Base-by-base conservation (phyloP, 345 rosid genomes). In the Populus tremula region DNA sequence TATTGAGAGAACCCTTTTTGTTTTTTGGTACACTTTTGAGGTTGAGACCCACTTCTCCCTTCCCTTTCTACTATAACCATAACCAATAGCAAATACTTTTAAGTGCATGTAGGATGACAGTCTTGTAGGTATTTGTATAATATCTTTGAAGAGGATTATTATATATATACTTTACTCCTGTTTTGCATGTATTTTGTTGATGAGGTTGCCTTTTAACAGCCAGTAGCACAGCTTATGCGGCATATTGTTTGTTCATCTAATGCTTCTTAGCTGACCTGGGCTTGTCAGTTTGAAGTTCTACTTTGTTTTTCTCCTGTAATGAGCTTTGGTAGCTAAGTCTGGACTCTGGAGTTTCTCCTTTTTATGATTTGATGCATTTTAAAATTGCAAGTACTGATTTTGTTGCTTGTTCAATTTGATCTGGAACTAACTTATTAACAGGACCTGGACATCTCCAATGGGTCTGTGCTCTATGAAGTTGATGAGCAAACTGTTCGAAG, bases 401-500 rank as follows among this genome's bases (percentile, higher is more conserved):
- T 50, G 53, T 76, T 39, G 54, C 72, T 29, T 68, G 63, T 23
- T 31, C 35, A 68, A 43, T 43, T 69, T 73, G 50, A 68, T 43
- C 20, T 27, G 62, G 31, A 39, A 11, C 56, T 54, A 54, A 65
- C 38, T 27, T 56, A 11, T 56, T 7, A 49, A 72, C 74, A 81
- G 83, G 80, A 81, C 47, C 73, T 81, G 36, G 83, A 81, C 71
- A 81, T 81, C 14, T 81, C 83, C 39, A 29, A 67, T 66, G 74
- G 49, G 18, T 73, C 79, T 64, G 76, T 75, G 67, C 74, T 80
- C 36, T 50, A 16, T 54, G 69, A 71, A 17, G 39, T 80, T 50
- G 83, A 80, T 75, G 79, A 75, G 79, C 79, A 64, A 65, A 76
- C 79, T 50, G 79, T 80, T 76, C 76, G 79, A 56, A 78, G 82